Evolutionary conservation across 1,139 yeast species (phyloP).

Genomic region (Geotrichum histeridarum): DNA sequence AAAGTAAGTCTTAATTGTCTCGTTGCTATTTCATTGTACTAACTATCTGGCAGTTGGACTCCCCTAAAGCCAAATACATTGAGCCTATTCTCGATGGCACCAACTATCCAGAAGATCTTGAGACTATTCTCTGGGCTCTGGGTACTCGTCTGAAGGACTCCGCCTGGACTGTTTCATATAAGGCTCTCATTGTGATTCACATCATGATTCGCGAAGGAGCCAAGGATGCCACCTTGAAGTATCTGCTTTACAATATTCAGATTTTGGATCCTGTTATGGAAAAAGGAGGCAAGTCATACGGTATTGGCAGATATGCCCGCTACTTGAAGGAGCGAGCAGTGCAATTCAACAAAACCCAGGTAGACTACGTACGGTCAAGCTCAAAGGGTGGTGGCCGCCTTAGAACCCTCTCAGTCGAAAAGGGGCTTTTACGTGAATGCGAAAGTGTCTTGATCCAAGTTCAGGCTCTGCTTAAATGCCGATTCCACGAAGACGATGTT

Average conservation of each 20-base stretch:
- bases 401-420: slow-evolving; percentile 59
- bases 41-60: slow-evolving; percentile 60
- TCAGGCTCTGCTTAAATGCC: slow-evolving; percentile 66
- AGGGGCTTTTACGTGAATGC: slow-evolving; percentile 76
- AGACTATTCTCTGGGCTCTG: slow-evolving; percentile 63
- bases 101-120: slow-evolving; percentile 53
- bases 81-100: slow-evolving; percentile 89
- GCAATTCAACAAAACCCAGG: slow-evolving; percentile 58
- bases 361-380: slow-evolving; percentile 70
- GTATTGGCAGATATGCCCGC: slow-evolving; percentile 62
- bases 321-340: slow-evolving; percentile 66
- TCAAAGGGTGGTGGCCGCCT: slow-evolving; percentile 53
- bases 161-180: slow-evolving; percentile 84
- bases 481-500: slow-evolving; percentile 63
- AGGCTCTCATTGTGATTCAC: slow-evolving; percentile 80
- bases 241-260: slow-evolving; percentile 54
- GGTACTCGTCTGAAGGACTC: slow-evolving; percentile 61
- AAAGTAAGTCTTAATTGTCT: slow-evolving; percentile 35
- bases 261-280: slow-evolving; percentile 49
- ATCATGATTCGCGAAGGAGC: slow-evolving; percentile 93
- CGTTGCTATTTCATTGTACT: slow-evolving; percentile 38
- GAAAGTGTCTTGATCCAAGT: slow-evolving; percentile 83
- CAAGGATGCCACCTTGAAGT: slow-evolving; percentile 59
- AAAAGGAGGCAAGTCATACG: slow-evolving; percentile 49
- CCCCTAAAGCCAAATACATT: slow-evolving; percentile 95